phyloP scores from a whole-genome alignment of 139 green algal genomes.

The Volvox reticuliferus region DNA sequence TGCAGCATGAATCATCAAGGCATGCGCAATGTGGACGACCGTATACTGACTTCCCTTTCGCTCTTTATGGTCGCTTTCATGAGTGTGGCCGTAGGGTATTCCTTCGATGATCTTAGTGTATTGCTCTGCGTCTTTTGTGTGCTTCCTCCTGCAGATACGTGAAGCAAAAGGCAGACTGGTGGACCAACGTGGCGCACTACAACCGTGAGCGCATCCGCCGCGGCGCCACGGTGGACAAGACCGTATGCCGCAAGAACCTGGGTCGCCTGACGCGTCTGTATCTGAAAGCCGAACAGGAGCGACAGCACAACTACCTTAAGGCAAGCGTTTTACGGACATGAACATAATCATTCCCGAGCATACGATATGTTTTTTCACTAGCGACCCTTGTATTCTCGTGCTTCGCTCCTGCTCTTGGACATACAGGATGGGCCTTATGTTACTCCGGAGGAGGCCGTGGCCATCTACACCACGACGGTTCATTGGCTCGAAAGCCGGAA shows the following conservation, averaged over 20 bases:
- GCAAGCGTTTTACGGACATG: background rate
- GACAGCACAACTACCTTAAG: constrained; percentile 99
- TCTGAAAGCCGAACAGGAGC: constrained; percentile 95
- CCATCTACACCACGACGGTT: constrained; percentile 98
- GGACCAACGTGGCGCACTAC: constrained; percentile 99
- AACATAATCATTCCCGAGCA: too few relatives aligned
- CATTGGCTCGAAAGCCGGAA: constrained; percentile 99
- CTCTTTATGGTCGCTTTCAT: too few relatives aligned
- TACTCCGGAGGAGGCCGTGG: constrained; percentile 95
- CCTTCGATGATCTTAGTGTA: too few relatives aligned
- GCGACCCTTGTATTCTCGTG: too few relatives aligned
- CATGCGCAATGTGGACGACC: too few relatives aligned
- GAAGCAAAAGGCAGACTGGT: constrained; percentile 99
- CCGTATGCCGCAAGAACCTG: constrained; percentile 99
- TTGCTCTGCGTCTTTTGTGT: background rate
- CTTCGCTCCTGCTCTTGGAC: background rate
- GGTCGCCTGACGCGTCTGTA: constrained; percentile 98
- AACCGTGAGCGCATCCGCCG: constrained; percentile 99
- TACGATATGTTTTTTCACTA: too few relatives aligned
- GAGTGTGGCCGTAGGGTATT: too few relatives aligned
- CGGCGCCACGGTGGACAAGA: constrained; percentile 99
- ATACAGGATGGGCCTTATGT: constrained; percentile 88
- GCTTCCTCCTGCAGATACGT: constrained; percentile 80
- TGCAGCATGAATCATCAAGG: too few relatives aligned
- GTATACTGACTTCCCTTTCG: too few relatives aligned